Conservation (phyloP, 495 filamentous ascomycete species). For the Sordaria brevicollis region DNA sequence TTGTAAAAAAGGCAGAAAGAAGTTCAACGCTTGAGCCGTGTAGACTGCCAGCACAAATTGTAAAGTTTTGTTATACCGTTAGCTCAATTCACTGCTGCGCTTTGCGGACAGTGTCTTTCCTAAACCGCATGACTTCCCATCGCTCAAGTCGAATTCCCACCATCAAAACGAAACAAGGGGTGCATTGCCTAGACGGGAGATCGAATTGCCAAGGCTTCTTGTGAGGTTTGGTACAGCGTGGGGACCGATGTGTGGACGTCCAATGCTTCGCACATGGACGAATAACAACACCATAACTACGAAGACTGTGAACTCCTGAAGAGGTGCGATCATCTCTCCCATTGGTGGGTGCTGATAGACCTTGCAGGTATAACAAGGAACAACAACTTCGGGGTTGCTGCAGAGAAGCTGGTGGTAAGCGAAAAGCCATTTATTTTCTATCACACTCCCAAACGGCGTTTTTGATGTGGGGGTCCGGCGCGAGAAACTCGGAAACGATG, state of each 20-base stretch:
- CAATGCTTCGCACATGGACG: background rate
- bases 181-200: slow-evolving; percentile 20
- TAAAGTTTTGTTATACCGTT: background rate
- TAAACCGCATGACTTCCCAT: background rate
- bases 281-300: background rate
- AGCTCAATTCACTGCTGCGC: background rate
- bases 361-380: background rate
- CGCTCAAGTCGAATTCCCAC: background rate
- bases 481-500: background rate
- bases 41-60: background rate
- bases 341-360: background rate
- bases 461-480: background rate
- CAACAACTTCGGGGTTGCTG: slow-evolving; percentile 2
- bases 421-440: background rate
- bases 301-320: background rate
- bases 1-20: background rate
- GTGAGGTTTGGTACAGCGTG: background rate
- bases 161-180: background rate
- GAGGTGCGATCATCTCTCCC: background rate
- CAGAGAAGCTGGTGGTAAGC: slow-evolving; percentile 6
- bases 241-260: background rate
- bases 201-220: slow-evolving; percentile 18
- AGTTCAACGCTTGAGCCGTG: background rate
- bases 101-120: background rate
- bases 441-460: background rate